Evolutionary conservation across 139 green algal genomes (phyloP), one percentile per base, ranked within the genome.

Genomic region (Volvox africanus): DNA sequence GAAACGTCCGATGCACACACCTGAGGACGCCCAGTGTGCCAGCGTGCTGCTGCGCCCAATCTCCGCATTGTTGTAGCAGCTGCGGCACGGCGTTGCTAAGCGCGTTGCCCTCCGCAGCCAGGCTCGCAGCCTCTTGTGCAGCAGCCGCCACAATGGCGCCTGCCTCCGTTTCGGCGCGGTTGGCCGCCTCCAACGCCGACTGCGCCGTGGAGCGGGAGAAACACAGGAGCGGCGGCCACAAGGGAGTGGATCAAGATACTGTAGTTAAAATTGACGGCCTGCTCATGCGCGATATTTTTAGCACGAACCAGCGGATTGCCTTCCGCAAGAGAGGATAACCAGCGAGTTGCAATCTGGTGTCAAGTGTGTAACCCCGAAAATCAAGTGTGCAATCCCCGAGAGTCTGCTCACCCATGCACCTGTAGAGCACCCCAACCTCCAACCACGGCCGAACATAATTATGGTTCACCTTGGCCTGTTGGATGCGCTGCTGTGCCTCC

Each of bases 41-140:
- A 19, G 50, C 16, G 36, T 92, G 86, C 88, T 94, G 92, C 82
- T 84, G 44, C 50, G 80, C 36, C 84, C 82, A 92, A 18, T 75
- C 85, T 28, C 21, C 30, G 50, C 83, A 89, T 68, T 89, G 73
- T 67, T 44, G 12, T 50, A 91, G 26, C 86, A 86, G 44, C 83
- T 81, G 33, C 9, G 78, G 80, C 36, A 82, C 32, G 61, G 82
- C 75, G 61, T 20, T 77, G 21, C 68, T 76, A 62, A 93, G 87
- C 30, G 75, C 22, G 2, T 33, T 68, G 0, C 75, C 89, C 18
- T 89, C 88, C 0, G 73, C 55, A 9, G 78, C 35, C 18, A 93
- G 84, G 24, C 75, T 91, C 18, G 78, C 61, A 0, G 86, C 80
- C 78, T 88, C 79, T 79, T 75, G 61, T 30, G 81, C 22, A 30